Base-by-base conservation (phyloP, 345 rosid species). In the Populus davidiana region DNA sequence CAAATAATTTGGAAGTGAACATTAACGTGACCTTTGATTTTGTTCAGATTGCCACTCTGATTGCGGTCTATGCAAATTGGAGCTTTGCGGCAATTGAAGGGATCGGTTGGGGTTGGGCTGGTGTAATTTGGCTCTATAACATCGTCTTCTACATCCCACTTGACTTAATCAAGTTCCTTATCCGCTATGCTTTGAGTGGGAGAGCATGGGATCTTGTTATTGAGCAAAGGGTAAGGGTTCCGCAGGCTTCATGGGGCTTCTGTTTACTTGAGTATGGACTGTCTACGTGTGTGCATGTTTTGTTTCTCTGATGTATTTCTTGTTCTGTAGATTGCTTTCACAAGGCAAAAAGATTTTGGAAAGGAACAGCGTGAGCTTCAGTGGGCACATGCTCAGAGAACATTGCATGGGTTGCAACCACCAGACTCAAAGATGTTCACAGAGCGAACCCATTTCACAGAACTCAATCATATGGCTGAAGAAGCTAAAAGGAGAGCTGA, bases 71-170 rank as follows among this genome's bases (percentile, higher is more conserved):
- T 71, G 99, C 99, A 17, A 92, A 76, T 72, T 96, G 97, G 98
- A 86, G 91, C 81, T 96, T 96, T 81, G 94, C 98, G 70, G 99
- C 97, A 1, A 93, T 96, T 35, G 95, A 93, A 86, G 99, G 99
- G 41, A 96, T 96, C 23, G 99, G 98, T 59, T 96, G 99, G 99
- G 97, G 98, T 74, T 96, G 99, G 99, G 99, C 99, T 11, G 99
- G 98, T 17, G 98, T 96, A 63, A 90, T 96, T 77, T 96, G 99
- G 99, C 95, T 96, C 56, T 96, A 92, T 73, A 96, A 96, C 82
- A 83, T 96, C 70, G 83, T 93, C 66, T 87, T 88, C 88, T 96
- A 96, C 77, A 68, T 96, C 81, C 99, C 98, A 13, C 96, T 96
- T 36, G 99, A 96, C 83, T 69, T 91, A 79, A 87, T 96, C 71